Base-by-base conservation (phyloP, 495 filamentous ascomycete species). In the Hyaloscypha bicolor region DNA sequence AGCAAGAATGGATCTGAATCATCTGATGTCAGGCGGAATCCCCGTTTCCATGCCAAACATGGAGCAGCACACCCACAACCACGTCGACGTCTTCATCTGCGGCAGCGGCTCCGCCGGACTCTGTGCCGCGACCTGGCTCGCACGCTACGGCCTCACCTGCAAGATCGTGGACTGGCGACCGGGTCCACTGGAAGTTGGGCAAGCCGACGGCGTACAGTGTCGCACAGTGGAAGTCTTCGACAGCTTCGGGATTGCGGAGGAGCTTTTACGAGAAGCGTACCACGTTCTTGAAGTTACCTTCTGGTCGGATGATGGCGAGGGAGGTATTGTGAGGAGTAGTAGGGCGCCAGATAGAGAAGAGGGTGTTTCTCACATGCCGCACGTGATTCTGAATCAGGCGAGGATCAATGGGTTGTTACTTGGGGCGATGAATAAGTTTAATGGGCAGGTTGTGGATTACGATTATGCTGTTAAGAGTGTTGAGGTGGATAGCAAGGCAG, bases 201-300 rank as follows among this genome's bases (percentile, higher is more conserved):
- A 94, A 72, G 92, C 92, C 1, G 92, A 94, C 61, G 92, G 92
- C 0, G 83, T 93, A 12, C 92, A 95, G 76, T 88, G 87, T 65
- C 89, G 92, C 1, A 92, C 91, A 1, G 85, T 93, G 11, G 92
- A 95, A 73, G 88, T 96, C 53, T 90, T 93, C 60, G 90, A 95
- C 68, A 89, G 86, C 37, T 93, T 94, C 55, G 90, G 90, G 0
- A 77, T 94, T 14, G 81, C 84, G 0, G 90, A 93, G 62, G 83
- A 88, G 45, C 72, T 94, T 31, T 81, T 93, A n/a, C 82, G 84
- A 14, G 90, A 93, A 70, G 82, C 87, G 0, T 93, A 89, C 65
- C 90, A 91, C 72, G 84, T 90, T 21, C 76, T 88, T 3, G 92
- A 94, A 78, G 81, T 88, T 0, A 79, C 78, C 1, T 91, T 91